Evolutionary conservation across 2,329 filamentous ascomycete genomes (phyloP).

Genomic region (Aspergillus spinulosporus): DNA sequence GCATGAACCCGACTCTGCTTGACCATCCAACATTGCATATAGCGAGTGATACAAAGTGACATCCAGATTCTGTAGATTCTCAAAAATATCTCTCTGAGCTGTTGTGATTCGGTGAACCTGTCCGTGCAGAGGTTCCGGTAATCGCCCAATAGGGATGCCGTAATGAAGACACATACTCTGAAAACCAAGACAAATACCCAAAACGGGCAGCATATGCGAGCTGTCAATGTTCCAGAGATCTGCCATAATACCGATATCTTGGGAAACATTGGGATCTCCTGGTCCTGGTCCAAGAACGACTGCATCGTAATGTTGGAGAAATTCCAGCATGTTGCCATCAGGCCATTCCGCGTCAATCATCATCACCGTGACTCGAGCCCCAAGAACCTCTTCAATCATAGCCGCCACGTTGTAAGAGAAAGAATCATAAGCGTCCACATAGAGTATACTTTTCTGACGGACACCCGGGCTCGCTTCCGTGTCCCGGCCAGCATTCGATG

Average conservation of each 20-base stretch:
- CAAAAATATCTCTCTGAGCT: slow-evolving; percentile 64
- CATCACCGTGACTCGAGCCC: slow-evolving; percentile 68
- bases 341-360: slow-evolving; percentile 63
- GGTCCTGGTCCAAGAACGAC: slow-evolving; percentile 90
- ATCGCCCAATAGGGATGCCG: slow-evolving; percentile 64
- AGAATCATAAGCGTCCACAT: slow-evolving; percentile 94
- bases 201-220: slow-evolving; percentile 66
- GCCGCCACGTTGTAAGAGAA: slow-evolving; percentile 94
- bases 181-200: slow-evolving; percentile 88
- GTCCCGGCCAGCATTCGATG: slow-evolving; percentile 4
- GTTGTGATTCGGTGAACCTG: slow-evolving; percentile 71
- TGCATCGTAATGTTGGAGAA: slow-evolving; percentile 68
- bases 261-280: slow-evolving; percentile 68
- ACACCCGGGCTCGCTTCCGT: background rate
- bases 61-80: slow-evolving; percentile 58
- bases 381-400: slow-evolving; percentile 69
- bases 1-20: slow-evolving; percentile 18
- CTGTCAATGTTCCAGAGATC: slow-evolving; percentile 69
- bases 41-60: slow-evolving; percentile 77
- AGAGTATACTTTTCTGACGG: slow-evolving; percentile 61
- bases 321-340: slow-evolving; percentile 48
- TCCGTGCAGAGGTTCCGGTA: slow-evolving; percentile 77
- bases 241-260: slow-evolving; percentile 81
- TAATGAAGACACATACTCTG: slow-evolving; percentile 73
- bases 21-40: slow-evolving; percentile 47